Percentiles rank a stretch among this genome's conserved stretches.
Conservation (phyloP, 2,329 filamentous ascomycete genomes). For the Septoria linicola region DNA sequence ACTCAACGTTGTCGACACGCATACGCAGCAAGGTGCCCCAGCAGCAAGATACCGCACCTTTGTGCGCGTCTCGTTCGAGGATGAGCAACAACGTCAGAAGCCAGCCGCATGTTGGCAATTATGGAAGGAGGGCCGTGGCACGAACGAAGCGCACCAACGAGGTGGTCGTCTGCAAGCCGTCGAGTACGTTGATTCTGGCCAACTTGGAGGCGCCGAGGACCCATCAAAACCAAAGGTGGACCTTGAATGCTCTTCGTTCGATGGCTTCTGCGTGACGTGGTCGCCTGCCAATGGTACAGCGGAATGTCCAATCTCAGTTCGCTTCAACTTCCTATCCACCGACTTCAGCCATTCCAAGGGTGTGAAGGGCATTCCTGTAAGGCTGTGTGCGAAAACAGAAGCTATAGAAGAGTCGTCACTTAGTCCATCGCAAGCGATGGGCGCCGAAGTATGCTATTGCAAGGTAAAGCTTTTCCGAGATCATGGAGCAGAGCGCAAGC, state of each 20-base stretch:
- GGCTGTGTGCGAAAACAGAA: conserved; percentile 88
- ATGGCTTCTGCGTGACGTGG: conserved; percentile 92
- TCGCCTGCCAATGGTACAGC: conserved; percentile 63
- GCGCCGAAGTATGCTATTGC: conserved; percentile 79
- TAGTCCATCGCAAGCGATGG: conserved; percentile 37
- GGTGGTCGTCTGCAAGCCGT: conserved; percentile 92
- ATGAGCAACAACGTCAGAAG: conserved; percentile 84
- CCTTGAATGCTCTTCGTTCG: conserved; percentile 70
- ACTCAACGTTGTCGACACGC: conserved; percentile 77
- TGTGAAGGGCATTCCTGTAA: conserved; percentile 93
- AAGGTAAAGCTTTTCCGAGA: conserved; percentile 97
- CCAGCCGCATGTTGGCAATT: conserved; percentile 83
- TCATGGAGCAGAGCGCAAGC: conserved; percentile 89
- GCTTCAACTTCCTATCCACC: conserved; percentile 97
- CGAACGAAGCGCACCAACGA: conserved; percentile 89
- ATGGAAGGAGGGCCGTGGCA: conserved; percentile 96
- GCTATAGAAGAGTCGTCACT: conserved; percentile 47
- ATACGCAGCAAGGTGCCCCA: conserved; percentile 57
- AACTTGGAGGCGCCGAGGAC: conserved; percentile 54
- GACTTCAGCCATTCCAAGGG: conserved; percentile 99
- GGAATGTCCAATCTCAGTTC: conserved; percentile 83
- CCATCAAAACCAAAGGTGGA: conserved; percentile 49
- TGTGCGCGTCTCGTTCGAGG: conserved; percentile 94
- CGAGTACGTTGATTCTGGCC: conserved; percentile 75
- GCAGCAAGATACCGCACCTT: conserved; percentile 80